Evolutionary conservation across 768 basidiomycete genomes (phyloP), one percentile per base, ranked within the genome.

Genomic region (Podaxis sp.): DNA sequence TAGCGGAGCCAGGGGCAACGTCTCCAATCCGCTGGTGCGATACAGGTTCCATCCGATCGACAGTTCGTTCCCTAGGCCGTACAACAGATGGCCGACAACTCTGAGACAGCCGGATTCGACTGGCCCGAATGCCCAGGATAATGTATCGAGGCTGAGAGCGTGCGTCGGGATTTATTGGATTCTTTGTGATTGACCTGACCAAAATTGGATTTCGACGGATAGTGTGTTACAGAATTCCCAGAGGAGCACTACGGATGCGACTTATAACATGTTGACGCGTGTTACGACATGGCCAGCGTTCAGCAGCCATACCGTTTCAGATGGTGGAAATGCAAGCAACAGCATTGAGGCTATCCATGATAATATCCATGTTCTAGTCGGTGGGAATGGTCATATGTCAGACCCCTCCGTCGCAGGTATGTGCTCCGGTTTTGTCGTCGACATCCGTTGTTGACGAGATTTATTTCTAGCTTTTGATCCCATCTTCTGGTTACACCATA

Each of bases 401-500:
- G 69, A 75, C 57, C 66, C 71, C 17, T 33, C 70, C 27, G 69
- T 73, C n/a, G 76, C 77, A 15, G 76, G 77, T 77, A 17, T n/a
- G 72, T 53, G 9, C 27, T 51, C 8, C 43, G 8, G 22, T 47
- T 40, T 24, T 9, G 5, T n/a, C 22, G 15, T 7, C 38, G 41
- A 8, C 3, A 17, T 2, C n/a, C n/a, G 43, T 25, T n/a, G 17
- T 17, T 46, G 43, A 46, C n/a, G 6, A 46, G n/a, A n/a, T 2
- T 29, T 12, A 3, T 33, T 33, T 9, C 15, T 59, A 76, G 80
- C 70, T 4, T 80, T 80, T 61, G 82, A 82, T 66, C 79, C 80
- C 1, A 76, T 80, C 58, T 82, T 83, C 70, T 82, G 72, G 68
- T 59, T 82, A 57, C 82, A 82, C 62, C 81, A 83, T 64, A 58